These are phyloP conservation scores for Casaregolazyma lundiana DNA, from an alignment of 1,139 yeast species.

Conservation along the genomic window DNA sequence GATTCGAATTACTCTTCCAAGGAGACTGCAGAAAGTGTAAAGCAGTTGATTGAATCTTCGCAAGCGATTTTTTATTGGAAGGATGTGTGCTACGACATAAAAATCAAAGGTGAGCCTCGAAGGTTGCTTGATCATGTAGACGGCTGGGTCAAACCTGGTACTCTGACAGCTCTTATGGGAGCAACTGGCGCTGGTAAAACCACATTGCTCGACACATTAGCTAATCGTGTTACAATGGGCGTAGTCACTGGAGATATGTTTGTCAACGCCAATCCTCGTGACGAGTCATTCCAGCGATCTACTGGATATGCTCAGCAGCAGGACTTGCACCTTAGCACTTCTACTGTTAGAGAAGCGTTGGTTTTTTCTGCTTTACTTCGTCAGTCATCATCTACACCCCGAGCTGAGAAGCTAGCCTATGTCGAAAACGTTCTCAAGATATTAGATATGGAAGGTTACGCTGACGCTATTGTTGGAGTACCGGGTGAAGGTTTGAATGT, in stretches of 20 bases:
- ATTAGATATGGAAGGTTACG: conserved; percentile 67
- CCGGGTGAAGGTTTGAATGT: conserved; percentile 73
- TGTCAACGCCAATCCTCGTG: conserved; percentile 67
- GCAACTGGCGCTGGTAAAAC: conserved; percentile 90
- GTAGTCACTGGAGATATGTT: conserved; percentile 70
- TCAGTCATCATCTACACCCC: conserved; percentile 54
- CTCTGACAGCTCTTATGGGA: conserved; percentile 77
- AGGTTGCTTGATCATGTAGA: conserved; percentile 64
- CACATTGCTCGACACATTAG: conserved; percentile 66
- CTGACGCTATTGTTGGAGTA: conserved; percentile 80
- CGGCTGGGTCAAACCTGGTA: conserved; percentile 81
- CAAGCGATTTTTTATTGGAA: conserved; percentile 70
- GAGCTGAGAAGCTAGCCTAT: conserved; percentile 58
- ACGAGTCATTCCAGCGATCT: conserved; percentile 69
- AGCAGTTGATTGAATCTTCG: conserved; percentile 24
- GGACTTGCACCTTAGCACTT: conserved; percentile 67
- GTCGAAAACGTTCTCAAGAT: conserved; percentile 67
- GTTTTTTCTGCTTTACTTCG: conserved; percentile 68
- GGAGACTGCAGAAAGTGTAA: no score
- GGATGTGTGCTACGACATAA: conserved; percentile 68
- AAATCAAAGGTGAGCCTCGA: conserved; percentile 54
- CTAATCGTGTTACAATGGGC: conserved; percentile 76
- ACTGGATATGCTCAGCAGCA: conserved; percentile 85
- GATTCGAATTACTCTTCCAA: conserved; percentile 22
- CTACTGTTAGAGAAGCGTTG: conserved; percentile 77